A percentile compares a stretch with the other conserved stretches of the same genome.
Evolutionary conservation across 257 asterid genomes (phyloP).

Genomic region (Fraxinus cuspidata): DNA sequence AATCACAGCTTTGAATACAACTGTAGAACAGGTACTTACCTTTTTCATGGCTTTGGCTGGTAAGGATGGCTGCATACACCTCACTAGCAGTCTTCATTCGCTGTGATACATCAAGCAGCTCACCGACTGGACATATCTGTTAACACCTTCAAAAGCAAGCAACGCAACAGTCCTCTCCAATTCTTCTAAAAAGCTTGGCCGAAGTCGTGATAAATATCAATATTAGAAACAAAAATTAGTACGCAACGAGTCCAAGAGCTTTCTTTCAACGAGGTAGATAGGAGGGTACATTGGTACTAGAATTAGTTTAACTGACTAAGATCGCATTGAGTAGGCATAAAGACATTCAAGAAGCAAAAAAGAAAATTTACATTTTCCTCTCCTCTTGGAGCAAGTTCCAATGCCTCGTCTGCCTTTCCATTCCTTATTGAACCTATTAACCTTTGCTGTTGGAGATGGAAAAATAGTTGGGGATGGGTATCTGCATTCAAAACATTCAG

Average conservation of each 20-base stretch:
- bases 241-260: too few species aligned
- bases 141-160: constrained; percentile 77
- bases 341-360: neutral
- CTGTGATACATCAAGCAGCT: constrained; percentile 70
- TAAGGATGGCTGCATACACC: constrained; percentile 80
- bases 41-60: constrained; percentile 88
- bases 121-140: constrained; percentile 70
- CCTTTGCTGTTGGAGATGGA: constrained; percentile 90
- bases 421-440: constrained; percentile 75
- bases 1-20: neutral
- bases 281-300: neutral
- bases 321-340: neutral
- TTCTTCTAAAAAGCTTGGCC: constrained; percentile 74
- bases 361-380: constrained; percentile 69
- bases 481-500: constrained; percentile 50
- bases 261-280: too few species aligned
- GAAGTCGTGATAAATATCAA: constrained; percentile 20
- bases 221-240: neutral
- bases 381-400: constrained; percentile 92
- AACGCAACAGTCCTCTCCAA: constrained; percentile 77
- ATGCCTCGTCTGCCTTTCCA: constrained; percentile 74
- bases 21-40: constrained; percentile 41
- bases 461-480: constrained; percentile 76
- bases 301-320: neutral
- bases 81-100: constrained; percentile 79